Conservation (phyloP, 2,329 filamentous ascomycete genomes). For the Tolypocladium guangdongense region DNA sequence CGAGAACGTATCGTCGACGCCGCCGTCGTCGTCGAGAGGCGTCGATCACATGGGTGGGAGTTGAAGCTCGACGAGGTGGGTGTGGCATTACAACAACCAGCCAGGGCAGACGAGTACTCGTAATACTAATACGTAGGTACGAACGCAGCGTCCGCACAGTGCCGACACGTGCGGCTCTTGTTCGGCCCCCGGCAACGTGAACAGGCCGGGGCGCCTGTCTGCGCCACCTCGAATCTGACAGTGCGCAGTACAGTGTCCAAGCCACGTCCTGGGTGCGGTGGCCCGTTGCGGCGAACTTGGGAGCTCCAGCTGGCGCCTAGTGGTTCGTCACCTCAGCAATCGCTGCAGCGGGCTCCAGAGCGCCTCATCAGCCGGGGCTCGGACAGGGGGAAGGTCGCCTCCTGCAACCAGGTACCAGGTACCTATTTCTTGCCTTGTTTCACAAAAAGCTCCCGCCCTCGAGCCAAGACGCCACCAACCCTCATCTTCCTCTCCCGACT, state of each 20-base stretch:
- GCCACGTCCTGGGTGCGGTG: neutral
- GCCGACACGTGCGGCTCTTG: neutral
- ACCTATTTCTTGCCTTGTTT: neutral
- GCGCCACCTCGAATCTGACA: too few relatives aligned
- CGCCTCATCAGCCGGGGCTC: too few relatives aligned
- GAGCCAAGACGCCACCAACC: conserved; percentile 6
- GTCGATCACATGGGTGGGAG: neutral
- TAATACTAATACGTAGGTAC: too few relatives aligned
- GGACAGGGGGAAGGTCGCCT: neutral
- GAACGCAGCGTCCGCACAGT: neutral
- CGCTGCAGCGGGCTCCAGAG: neutral
- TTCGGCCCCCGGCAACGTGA: neutral
- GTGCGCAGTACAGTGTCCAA: neutral
- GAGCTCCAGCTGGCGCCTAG: neutral
- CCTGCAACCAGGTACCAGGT: neutral
- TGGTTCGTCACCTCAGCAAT: neutral
- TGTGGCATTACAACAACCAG: neutral
- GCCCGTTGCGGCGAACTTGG: neutral
- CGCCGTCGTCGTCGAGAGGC: neutral
- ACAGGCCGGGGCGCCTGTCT: neutral
- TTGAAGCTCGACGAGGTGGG: neutral
- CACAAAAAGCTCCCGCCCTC: conserved; percentile 6
- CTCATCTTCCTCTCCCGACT: neutral
- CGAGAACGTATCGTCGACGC: neutral
- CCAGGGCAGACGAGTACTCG: too few relatives aligned